Evolutionary conservation across 768 basidiomycete species (phyloP), one percentile per base, ranked within the genome.

Genomic region (Mycena capillaripes): DNA sequence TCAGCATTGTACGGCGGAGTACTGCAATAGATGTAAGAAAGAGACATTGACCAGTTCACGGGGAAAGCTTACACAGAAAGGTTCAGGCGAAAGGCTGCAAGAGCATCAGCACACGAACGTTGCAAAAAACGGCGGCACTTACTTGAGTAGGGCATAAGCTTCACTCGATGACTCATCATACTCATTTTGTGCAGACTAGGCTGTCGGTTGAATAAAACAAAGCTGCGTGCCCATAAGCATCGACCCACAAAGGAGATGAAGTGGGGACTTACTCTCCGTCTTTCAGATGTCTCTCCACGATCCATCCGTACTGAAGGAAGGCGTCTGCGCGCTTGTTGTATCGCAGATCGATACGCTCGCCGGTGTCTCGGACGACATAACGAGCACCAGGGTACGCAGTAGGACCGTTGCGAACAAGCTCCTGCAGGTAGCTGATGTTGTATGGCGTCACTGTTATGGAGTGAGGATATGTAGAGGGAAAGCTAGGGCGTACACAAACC

Each of bases 101-200:
- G n/a, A 73, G 55, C 23, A 77, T 70, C 23, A 76, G 65, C n/a
- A 36, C 36, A 42, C 25, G 62, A 2, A 23, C 8, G 29, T 40
- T 10, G 5, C 30, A 67, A 27, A 34, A 44, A 65, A 55, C 29
- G 32, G 44, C 34, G 5, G 16, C 10, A 89, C 96, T 81, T 78
- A 97, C 96, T 99, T 25, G 97, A 99, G 83, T 99, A 98, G 16
- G 95, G 95, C 97, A 99, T 98, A 71, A 99, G 85, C 78, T 94
- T 96, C 34, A 99, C 95, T 40, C 97, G 92, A 85, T 99, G 98
- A 82, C 95, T 95, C 98, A 99, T 99, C 98, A 99, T 99, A 88
- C 96, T 97, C 98, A 99, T 99, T 83, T 99, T 99, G 83, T 99
- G 98, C 82, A 99, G 83, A 89, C 92, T 95, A 14, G 98, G 98